Percentiles rank a stretch among this genome's conserved stretches.
Conservation (phyloP, 78 protist genomes). For the Dictyostelium brefeldianum region DNA sequence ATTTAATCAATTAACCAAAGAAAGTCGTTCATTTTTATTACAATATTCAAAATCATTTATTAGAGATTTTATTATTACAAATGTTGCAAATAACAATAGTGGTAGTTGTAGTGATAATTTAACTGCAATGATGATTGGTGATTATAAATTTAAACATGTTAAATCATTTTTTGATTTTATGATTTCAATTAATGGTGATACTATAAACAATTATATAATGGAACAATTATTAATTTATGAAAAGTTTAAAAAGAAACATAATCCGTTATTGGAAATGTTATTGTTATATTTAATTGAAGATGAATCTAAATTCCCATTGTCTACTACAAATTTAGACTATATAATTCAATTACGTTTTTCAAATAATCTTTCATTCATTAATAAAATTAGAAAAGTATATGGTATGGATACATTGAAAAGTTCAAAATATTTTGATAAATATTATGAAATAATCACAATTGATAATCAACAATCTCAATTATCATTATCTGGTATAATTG, state of each 20-base stretch:
- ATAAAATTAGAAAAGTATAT: slow-evolving; percentile 2
- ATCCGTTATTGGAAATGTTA: background rate
- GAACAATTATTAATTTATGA: background rate
- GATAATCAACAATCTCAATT: background rate
- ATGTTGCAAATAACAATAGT: background rate
- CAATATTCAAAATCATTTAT: slow-evolving; percentile 14
- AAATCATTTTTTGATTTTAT: background rate
- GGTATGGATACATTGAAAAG: background rate
- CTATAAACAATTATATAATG: background rate
- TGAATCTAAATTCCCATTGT: background rate
- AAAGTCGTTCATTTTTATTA: background rate
- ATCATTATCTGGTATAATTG: background rate
- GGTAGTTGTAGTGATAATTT: background rate
- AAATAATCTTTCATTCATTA: background rate
- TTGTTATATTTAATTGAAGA: background rate
- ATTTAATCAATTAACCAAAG: background rate
- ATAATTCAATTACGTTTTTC: background rate
- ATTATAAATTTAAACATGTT: background rate
- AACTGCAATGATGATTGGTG: background rate
- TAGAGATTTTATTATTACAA: background rate
- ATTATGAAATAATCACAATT: background rate
- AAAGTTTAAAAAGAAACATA: background rate
- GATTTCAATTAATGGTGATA: background rate
- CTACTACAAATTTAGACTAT: background rate
- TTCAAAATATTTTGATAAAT: slow-evolving; percentile 6